Percentiles rank a stretch among this genome's conserved stretches.
Evolutionary conservation across 108 stramenopile species (phyloP).

Genomic region (Stephanodiscus minutulus): DNA sequence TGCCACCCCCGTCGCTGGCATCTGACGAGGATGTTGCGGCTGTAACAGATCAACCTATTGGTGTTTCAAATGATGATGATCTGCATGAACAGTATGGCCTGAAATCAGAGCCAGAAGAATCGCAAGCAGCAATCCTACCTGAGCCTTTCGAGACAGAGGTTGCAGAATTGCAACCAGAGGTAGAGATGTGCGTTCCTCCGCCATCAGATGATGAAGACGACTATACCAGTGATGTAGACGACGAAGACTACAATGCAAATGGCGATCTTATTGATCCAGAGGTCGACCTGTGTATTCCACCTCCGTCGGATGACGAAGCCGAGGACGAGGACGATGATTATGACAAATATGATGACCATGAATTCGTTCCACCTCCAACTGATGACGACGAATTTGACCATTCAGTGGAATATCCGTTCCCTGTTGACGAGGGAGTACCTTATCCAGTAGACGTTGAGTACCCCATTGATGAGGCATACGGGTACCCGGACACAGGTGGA

Average conservation of each 20-base stretch:
- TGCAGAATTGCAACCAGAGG: constrained; percentile 27
- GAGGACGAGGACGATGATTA: constrained; percentile 9
- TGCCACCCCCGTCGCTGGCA: constrained; percentile 17
- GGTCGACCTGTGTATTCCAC: constrained; percentile 35
- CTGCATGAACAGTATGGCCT: not conserved
- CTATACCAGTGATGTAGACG: constrained; percentile 7
- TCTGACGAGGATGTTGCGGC: not conserved
- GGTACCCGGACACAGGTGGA: constrained; percentile 36
- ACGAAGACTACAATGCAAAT: constrained; percentile 2
- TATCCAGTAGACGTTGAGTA: constrained; percentile 47
- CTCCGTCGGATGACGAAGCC: constrained; percentile 37
- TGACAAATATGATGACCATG: constrained; percentile 7
- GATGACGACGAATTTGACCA: constrained; percentile 25
- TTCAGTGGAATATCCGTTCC: constrained; percentile 20
- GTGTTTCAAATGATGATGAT: constrained; percentile 13
- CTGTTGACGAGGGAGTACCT: constrained; percentile 10
- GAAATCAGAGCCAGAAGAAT: constrained; percentile 1
- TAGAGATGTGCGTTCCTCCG: constrained; percentile 19
- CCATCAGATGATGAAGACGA: constrained; percentile 20
- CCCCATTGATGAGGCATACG: constrained; percentile 31
- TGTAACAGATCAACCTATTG: constrained; percentile 10
- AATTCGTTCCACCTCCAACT: constrained; percentile 20
- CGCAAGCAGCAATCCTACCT: not conserved
- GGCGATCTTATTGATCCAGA: constrained; percentile 8
- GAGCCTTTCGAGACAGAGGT: constrained; percentile 1